Percentiles rank a stretch among this genome's conserved stretches.
Conservation (phyloP, 805 yeast species). For the Candida boleticola region DNA sequence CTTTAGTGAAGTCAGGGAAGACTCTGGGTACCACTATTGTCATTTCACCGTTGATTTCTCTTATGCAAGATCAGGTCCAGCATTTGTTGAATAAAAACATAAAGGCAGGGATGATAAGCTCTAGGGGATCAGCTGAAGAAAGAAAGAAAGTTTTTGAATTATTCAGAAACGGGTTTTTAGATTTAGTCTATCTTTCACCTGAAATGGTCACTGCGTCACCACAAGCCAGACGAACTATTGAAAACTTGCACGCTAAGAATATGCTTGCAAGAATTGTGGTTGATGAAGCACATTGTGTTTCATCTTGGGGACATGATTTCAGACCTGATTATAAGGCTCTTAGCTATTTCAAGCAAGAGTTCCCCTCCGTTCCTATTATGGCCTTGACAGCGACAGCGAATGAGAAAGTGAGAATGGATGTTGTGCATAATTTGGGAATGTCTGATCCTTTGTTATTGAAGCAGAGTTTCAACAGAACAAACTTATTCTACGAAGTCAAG, state of each 20-base stretch:
- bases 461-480: constrained; percentile 90
- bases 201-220: constrained; percentile 85
- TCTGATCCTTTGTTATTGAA: constrained; percentile 61
- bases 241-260: constrained; percentile 50
- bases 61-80: constrained; percentile 96
- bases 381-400: constrained; percentile 98
- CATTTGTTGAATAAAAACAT: constrained; percentile 68
- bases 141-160: constrained; percentile 58
- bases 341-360: constrained; percentile 66
- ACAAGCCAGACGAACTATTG: constrained; percentile 63
- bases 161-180: constrained; percentile 64
- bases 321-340: constrained; percentile 91
- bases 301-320: constrained; percentile 99
- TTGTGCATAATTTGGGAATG: constrained; percentile 72
- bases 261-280: constrained; percentile 83
- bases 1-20: constrained; percentile 69
- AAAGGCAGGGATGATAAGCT: constrained; percentile 84
- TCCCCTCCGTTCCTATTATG: constrained; percentile 84
- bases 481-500: constrained; percentile 74
- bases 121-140: constrained; percentile 65
- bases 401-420: constrained; percentile 83
- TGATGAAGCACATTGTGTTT: constrained; percentile 98
- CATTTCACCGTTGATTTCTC: constrained; percentile 88
- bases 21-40: constrained; percentile 88
- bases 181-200: constrained; percentile 85